These are phyloP conservation scores for Penicillium crystallinum DNA, from an alignment of 495 filamentous ascomycete species.

Conservation along the genomic window DNA sequence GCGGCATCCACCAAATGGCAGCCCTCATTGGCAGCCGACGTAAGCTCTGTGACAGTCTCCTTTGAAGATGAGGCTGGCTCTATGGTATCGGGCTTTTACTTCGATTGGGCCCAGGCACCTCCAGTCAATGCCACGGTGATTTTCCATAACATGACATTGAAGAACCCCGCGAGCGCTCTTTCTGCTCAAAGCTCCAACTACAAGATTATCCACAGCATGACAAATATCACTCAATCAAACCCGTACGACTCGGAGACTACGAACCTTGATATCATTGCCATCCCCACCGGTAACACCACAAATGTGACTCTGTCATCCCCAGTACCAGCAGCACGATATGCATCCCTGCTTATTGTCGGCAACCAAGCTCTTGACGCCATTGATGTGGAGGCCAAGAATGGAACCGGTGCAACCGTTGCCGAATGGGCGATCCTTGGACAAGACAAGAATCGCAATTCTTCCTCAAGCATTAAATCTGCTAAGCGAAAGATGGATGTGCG, in stretches of 20 bases:
- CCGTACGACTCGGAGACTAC: conserved; percentile 31
- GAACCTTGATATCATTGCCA: conserved; percentile 27
- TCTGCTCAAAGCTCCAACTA: conserved; percentile 5
- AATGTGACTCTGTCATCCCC: conserved; percentile 34
- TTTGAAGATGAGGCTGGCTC: conserved; percentile 39
- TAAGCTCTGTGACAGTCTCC: conserved; percentile 45
- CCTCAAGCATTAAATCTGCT: not conserved
- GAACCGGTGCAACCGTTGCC: conserved; percentile 61
- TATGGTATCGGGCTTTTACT: conserved; percentile 49
- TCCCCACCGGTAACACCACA: conserved; percentile 45
- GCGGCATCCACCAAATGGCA: conserved; percentile 69
- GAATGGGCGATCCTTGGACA: conserved; percentile 60
- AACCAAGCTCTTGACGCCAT: conserved; percentile 42
- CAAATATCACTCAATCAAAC: conserved; percentile 29
- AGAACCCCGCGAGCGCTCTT: conserved; percentile 11
- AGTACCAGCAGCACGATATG: conserved; percentile 35
- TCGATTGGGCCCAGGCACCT: conserved; percentile 64
- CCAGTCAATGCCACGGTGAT: conserved; percentile 52
- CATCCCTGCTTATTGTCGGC: conserved; percentile 43
- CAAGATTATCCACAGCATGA: conserved; percentile 15
- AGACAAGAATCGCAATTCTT: not conserved
- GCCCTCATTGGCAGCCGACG: conserved; percentile 45
- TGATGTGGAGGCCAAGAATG: conserved; percentile 41
- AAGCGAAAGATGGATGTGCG: conserved; percentile 17
- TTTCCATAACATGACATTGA: conserved; percentile 46